Conservation (phyloP, 768 basidiomycete species). For the Lentinula guzmanii region DNA sequence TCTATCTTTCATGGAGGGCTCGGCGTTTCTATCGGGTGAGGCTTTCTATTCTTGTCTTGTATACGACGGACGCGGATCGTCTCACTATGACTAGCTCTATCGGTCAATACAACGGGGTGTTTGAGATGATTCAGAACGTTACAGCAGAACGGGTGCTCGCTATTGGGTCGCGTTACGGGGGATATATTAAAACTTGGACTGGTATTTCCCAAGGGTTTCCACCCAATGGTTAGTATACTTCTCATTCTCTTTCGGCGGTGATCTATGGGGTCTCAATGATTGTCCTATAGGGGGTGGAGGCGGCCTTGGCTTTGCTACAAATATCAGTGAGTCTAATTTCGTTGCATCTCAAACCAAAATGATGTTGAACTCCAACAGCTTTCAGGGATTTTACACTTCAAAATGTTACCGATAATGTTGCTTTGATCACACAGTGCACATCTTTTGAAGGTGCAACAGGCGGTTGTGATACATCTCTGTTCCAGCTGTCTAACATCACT, state of each 20-base stretch:
- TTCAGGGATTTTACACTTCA: constrained; percentile 20
- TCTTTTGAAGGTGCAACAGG: constrained; percentile 25
- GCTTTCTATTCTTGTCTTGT: background rate
- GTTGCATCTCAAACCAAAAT: background rate
- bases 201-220: constrained; percentile 17
- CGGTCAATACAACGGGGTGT: constrained; percentile 27
- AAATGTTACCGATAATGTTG: constrained; percentile 15
- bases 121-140: constrained; percentile 27
- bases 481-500: constrained; percentile 26
- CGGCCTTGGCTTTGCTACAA: constrained; percentile 23
- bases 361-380: constrained; percentile 8
- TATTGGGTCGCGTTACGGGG: constrained; percentile 18
- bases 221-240: constrained; percentile 21
- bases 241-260: background rate
- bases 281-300: constrained; percentile 23
- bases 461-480: constrained; percentile 25
- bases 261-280: background rate
- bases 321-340: constrained; percentile 14
- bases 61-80: background rate
- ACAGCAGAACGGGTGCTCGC: constrained; percentile 20
- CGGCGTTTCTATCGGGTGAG: constrained; percentile 32
- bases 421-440: constrained; percentile 24
- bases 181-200: constrained; percentile 31
- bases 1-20: constrained; percentile 28
- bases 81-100: constrained; percentile 6